A percentile compares a stretch with the other conserved stretches of the same genome.
phyloP scores from a whole-genome alignment of 2,329 filamentous ascomycete species.

The Monosporascus sp. region DNA sequence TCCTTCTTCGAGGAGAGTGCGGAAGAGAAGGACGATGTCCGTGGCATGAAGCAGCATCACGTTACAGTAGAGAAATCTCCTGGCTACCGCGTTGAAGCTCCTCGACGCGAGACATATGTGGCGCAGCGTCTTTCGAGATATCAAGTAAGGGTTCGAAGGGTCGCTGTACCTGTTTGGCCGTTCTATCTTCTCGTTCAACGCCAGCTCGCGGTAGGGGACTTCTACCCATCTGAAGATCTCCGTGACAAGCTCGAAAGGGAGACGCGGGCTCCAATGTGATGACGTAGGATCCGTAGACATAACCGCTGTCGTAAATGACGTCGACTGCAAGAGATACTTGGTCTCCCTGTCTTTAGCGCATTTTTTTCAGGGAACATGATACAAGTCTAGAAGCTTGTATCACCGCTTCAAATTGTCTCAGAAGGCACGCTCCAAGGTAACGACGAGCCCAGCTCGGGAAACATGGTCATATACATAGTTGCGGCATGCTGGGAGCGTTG shows the following conservation, averaged over 20 bases:
- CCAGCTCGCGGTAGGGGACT: not conserved
- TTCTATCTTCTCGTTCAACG: not conserved
- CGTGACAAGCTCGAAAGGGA: not conserved
- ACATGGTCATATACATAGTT: too few species aligned
- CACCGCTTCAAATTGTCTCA: too few species aligned
- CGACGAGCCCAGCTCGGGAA: too few species aligned
- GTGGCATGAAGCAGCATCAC: not conserved
- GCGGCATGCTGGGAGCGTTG: too few species aligned
- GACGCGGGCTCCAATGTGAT: not conserved
- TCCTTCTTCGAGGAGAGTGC: not conserved
- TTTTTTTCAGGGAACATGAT: too few species aligned
- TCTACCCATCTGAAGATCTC: not conserved
- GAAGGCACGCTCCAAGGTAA: too few species aligned
- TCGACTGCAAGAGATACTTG: too few species aligned
- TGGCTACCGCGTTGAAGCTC: not conserved
- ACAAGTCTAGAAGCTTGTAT: too few species aligned
- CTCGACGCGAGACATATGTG: not conserved
- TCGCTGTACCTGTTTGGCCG: not conserved
- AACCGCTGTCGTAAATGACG: not conserved
- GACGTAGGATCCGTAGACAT: not conserved
- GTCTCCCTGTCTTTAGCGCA: too few species aligned
- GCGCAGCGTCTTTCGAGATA: not conserved
- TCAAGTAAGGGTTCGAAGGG: not conserved
- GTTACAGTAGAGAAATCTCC: not conserved
- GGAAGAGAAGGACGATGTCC: not conserved